A percentile compares a stretch with the other conserved stretches of the same genome.
phyloP scores from a whole-genome alignment of 305 asterid genomes.

The Euphrasia arctica region DNA sequence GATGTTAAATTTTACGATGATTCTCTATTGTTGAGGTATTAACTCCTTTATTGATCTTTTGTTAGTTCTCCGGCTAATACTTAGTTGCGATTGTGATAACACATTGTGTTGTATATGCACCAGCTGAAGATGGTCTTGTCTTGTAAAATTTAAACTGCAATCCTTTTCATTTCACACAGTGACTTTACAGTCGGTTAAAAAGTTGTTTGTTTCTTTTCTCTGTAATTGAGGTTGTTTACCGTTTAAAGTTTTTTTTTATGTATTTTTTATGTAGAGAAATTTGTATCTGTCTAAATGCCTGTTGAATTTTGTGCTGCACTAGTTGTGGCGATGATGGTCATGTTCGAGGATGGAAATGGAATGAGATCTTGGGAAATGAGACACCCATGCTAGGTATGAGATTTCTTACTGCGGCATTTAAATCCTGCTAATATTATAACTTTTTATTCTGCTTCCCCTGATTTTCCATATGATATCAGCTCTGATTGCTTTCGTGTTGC shows the following conservation, averaged over 20 bases:
- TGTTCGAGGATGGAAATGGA: conserved; percentile 91
- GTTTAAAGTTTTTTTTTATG: not conserved
- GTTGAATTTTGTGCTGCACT: conserved; percentile 25
- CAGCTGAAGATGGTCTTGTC: conserved; percentile 16
- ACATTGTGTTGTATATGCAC: conserved; percentile 4
- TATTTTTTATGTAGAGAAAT: not conserved
- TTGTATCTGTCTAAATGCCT: conserved; percentile 4
- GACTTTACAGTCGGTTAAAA: not conserved
- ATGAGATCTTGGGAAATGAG: conserved; percentile 41
- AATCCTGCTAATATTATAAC: not conserved
- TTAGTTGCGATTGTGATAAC: not conserved
- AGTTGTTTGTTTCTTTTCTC: not conserved
- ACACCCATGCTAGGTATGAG: conserved; percentile 48
- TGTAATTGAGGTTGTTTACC: conserved; percentile 1
- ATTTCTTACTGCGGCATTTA: conserved; percentile 9
- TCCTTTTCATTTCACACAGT: not conserved
- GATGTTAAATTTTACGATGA: conserved; percentile 84
- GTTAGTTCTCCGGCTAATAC: not conserved
- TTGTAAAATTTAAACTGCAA: not conserved
- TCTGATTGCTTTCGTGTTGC: conserved; percentile 5
- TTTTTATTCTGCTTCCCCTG: conserved; percentile 3
- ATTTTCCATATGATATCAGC: conserved; percentile 17
- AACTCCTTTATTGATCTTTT: conserved; percentile 4
- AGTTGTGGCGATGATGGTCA: conserved; percentile 99
- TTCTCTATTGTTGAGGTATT: conserved; percentile 71